These are phyloP conservation scores for Alternaria rosae DNA, from an alignment of 2,329 filamentous ascomycete genomes.

Conservation along the genomic window DNA sequence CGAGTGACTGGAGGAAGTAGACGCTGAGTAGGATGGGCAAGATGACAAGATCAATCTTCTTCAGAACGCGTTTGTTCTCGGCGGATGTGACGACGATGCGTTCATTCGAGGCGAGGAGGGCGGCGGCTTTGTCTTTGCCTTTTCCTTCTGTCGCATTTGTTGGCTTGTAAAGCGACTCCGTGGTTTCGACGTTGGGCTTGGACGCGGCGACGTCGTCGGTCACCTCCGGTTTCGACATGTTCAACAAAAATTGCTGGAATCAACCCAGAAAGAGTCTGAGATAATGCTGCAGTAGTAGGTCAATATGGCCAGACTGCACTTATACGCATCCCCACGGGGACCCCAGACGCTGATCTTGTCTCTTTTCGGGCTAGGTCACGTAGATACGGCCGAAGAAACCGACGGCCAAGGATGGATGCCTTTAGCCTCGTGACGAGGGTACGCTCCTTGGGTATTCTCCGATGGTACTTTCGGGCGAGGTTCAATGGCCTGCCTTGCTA, in stretches of 20 bases:
- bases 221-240: conserved; percentile 27
- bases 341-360: conserved; percentile 25
- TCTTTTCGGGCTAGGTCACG: conserved; percentile 1
- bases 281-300: conserved; percentile 10
- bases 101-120: conserved; percentile 57
- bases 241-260: background rate
- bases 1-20: conserved; percentile 69
- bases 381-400: conserved; percentile 21
- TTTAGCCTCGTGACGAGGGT: background rate
- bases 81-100: conserved; percentile 59
- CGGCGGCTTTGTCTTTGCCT: conserved; percentile 58
- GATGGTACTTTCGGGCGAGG: conserved; percentile 3
- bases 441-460: background rate
- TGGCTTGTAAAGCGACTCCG: conserved; percentile 39
- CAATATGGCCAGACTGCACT: conserved; percentile 14
- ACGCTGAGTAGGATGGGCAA: conserved; percentile 65
- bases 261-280: background rate
- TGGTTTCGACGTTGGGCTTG: conserved; percentile 36
- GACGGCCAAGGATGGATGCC: conserved; percentile 5
- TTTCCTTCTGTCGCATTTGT: background rate
- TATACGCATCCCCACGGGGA: conserved; percentile 38
- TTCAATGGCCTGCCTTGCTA: conserved; percentile 1
- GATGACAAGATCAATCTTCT: conserved; percentile 60
- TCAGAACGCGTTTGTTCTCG: conserved; percentile 61
- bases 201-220: background rate